These are phyloP conservation scores for Lactarius evosmus DNA, from an alignment of 768 basidiomycete species.

Conservation along the genomic window DNA sequence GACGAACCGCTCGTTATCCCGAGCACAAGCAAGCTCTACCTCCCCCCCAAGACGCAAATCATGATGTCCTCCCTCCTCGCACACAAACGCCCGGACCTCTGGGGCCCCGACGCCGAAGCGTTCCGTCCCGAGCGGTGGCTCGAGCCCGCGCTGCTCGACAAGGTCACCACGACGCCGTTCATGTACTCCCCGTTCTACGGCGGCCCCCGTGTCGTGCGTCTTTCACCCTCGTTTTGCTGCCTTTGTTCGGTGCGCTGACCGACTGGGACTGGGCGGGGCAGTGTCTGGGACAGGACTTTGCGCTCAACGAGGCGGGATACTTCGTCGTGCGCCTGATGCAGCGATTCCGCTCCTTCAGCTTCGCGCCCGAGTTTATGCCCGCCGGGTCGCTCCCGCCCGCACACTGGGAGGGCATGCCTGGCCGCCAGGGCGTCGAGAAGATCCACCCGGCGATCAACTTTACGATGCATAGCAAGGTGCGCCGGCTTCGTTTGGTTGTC, in stretches of 20 bases:
- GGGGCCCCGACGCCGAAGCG: conserved; percentile 48
- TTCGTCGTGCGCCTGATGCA: conserved; percentile 55
- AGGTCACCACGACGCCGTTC: conserved; percentile 56
- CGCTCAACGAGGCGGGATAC: conserved; percentile 53
- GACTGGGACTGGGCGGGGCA: too few relatives aligned
- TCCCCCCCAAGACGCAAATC: conserved; percentile 26
- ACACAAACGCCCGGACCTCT: conserved; percentile 47
- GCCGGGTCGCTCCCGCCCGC: conserved; percentile 29
- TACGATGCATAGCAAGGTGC: conserved; percentile 26
- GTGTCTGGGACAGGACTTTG: conserved; percentile 58
- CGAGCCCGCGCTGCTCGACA: conserved; percentile 49
- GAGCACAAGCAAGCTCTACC: conserved; percentile 26
- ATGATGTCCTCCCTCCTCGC: conserved; percentile 35
- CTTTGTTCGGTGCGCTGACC: background rate
- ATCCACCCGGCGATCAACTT: conserved; percentile 27
- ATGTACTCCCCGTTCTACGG: conserved; percentile 71
- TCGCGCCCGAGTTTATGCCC: conserved; percentile 30
- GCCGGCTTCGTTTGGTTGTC: background rate
- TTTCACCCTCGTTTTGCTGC: background rate
- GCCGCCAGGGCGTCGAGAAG: conserved; percentile 28
- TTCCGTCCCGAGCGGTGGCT: conserved; percentile 69
- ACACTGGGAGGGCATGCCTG: conserved; percentile 22
- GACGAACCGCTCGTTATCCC: conserved; percentile 23
- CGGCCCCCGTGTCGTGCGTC: conserved; percentile 50
- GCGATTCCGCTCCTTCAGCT: conserved; percentile 38